Evolutionary conservation across 2,329 filamentous ascomycete genomes (phyloP).

Genomic region (Aspergillus fumigatiaffinis): DNA sequence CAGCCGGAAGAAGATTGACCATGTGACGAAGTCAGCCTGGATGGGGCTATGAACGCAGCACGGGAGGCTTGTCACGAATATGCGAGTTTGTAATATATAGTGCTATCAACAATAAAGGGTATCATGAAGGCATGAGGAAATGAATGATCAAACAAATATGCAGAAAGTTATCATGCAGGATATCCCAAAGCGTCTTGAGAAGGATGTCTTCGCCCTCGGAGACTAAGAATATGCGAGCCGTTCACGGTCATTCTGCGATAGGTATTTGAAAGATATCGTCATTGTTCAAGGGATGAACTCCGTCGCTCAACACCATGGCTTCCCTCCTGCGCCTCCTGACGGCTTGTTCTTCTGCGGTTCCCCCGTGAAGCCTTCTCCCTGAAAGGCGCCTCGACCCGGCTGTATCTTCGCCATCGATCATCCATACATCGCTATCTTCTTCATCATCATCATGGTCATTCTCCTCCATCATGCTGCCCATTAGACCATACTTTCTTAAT

Average conservation of each 20-base stretch:
- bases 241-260: slow-evolving; percentile 23
- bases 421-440: slow-evolving; percentile 46
- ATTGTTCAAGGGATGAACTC: slow-evolving; percentile 67
- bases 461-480: slow-evolving; percentile 46
- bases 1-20: slow-evolving; percentile 88
- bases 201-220: background rate
- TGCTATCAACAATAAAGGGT: slow-evolving; percentile 22
- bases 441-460: slow-evolving; percentile 48
- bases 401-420: slow-evolving; percentile 54
- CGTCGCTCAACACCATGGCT: slow-evolving; percentile 87
- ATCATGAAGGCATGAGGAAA: slow-evolving; percentile 25
- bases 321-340: slow-evolving; percentile 73
- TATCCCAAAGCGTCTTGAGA: background rate
- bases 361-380: slow-evolving; percentile 30
- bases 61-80: slow-evolving; percentile 12
- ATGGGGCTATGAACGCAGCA: slow-evolving; percentile 54
- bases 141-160: slow-evolving; percentile 3
- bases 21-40: slow-evolving; percentile 78
- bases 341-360: slow-evolving; percentile 56
- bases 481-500: slow-evolving; percentile 40
- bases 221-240: background rate
- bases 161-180: slow-evolving; percentile 1
- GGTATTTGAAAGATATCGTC: slow-evolving; percentile 73
- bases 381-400: slow-evolving; percentile 37
- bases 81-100: slow-evolving; percentile 1